Evolutionary conservation across 2,329 filamentous ascomycete genomes (phyloP).

Genomic region (Colletotrichum sp.): DNA sequence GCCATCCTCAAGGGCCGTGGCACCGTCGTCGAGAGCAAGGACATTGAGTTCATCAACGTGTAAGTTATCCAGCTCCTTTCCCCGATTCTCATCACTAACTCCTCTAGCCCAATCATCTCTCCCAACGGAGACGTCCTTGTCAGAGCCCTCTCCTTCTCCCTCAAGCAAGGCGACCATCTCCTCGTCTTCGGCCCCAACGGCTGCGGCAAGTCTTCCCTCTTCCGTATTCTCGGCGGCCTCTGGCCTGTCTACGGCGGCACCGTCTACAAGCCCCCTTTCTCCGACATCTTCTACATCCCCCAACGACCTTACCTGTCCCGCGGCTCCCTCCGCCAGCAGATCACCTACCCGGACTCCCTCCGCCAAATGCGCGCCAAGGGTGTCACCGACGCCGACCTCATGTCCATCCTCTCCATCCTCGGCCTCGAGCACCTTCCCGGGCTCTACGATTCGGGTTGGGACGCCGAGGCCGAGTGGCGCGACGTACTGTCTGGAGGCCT

Average conservation of each 20-base stretch:
- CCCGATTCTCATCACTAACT: not conserved
- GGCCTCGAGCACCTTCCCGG: constrained; percentile 85
- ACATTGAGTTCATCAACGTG: constrained; percentile 87
- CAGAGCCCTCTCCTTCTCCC: constrained; percentile 82
- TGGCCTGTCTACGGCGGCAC: constrained; percentile 98
- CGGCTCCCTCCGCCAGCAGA: constrained; percentile 92
- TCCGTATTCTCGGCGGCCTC: constrained; percentile 92
- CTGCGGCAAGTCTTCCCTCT: constrained; percentile 94
- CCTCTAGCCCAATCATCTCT: constrained; percentile 80
- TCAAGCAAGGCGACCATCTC: constrained; percentile 86
- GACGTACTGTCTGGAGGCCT: constrained; percentile 91
- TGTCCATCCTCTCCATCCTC: constrained; percentile 77
- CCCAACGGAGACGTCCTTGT: constrained; percentile 95
- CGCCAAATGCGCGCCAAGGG: constrained; percentile 87
- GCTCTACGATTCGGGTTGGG: constrained; percentile 80
- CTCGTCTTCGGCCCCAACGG: constrained; percentile 96
- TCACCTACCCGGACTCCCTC: constrained; percentile 92
- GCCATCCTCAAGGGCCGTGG: constrained; percentile 84
- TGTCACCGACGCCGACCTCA: constrained; percentile 81
- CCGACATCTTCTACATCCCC: constrained; percentile 97
- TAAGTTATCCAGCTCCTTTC: constrained; percentile 39
- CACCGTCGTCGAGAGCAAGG: constrained; percentile 78
- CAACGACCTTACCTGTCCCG: constrained; percentile 93
- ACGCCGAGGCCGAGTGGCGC: constrained; percentile 95
- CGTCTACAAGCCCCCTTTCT: constrained; percentile 88